phyloP scores from a whole-genome alignment of 305 asterid species.

The Ruellia speciosa region DNA sequence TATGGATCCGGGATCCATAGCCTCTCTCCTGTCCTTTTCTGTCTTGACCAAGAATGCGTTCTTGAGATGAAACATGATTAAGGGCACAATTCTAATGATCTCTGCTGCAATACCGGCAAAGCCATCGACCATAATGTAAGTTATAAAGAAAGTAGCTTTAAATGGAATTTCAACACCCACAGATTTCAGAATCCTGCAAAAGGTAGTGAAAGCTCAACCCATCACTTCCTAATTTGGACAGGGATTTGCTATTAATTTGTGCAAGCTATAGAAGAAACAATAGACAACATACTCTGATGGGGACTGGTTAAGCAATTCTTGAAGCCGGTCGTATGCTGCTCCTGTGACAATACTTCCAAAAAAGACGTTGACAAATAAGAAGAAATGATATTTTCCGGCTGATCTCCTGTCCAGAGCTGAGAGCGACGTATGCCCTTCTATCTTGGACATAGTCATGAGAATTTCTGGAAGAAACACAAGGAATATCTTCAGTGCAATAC shows the following conservation, averaged over 20 bases:
- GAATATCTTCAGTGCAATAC: conserved; percentile 79
- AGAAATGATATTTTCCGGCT: conserved; percentile 75
- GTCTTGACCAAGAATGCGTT: conserved; percentile 85
- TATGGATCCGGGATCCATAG: conserved; percentile 84
- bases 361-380: conserved; percentile 79
- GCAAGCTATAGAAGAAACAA: conserved; percentile 4
- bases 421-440: conserved; percentile 71
- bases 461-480: conserved; percentile 60
- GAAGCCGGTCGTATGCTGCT: conserved; percentile 91
- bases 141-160: conserved; percentile 93
- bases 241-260: background rate
- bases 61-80: conserved; percentile 61
- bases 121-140: conserved; percentile 93
- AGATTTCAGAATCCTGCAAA: conserved; percentile 73
- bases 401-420: conserved; percentile 76
- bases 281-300: conserved; percentile 61
- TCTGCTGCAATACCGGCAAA: conserved; percentile 96
- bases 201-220: background rate
- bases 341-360: conserved; percentile 82
- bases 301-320: conserved; percentile 56
- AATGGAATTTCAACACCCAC: conserved; percentile 82
- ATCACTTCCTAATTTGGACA: no score
- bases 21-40: conserved; percentile 70
- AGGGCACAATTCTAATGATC: conserved; percentile 65
- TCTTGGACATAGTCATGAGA: conserved; percentile 74